A percentile compares a stretch with the other conserved stretches of the same genome.
These are phyloP conservation scores for Penicillium nordicum DNA, from an alignment of 2,329 filamentous ascomycete genomes.

Conservation along the genomic window DNA sequence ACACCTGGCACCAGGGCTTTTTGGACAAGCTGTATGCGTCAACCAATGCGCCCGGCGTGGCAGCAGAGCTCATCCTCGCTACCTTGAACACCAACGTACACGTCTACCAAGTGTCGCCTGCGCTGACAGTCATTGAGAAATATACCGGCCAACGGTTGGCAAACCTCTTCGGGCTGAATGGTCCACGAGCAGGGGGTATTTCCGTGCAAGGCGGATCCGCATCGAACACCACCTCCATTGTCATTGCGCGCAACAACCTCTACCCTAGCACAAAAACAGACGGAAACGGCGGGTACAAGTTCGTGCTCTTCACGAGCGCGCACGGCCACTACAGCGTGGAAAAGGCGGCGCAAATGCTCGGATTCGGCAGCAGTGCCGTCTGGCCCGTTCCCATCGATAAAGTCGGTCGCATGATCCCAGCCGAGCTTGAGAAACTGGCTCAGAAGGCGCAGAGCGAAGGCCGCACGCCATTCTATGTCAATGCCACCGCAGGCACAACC, in stretches of 20 bases:
- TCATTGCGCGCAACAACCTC: conserved; percentile 81
- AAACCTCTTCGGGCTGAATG: conserved; percentile 69
- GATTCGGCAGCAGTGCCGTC: conserved; percentile 73
- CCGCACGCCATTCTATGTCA: conserved; percentile 87
- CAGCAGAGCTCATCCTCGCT: conserved; percentile 78
- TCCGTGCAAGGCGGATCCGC: conserved; percentile 76
- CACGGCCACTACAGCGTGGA: conserved; percentile 95
- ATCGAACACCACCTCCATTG: conserved; percentile 79
- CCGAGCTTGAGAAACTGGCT: conserved; percentile 62
- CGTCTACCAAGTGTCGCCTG: conserved; percentile 90
- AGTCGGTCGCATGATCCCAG: conserved; percentile 66
- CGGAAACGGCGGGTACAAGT: conserved; percentile 63
- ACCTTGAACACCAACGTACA: conserved; percentile 91
- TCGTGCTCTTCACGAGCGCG: conserved; percentile 81
- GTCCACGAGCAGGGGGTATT: conserved; percentile 67
- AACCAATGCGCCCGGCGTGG: conserved; percentile 81
- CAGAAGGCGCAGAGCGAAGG: conserved; percentile 60
- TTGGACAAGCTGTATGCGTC: conserved; percentile 92
- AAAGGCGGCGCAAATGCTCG: conserved; percentile 88
- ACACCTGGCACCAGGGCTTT: conserved; percentile 98
- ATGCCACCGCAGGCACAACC: conserved; percentile 91
- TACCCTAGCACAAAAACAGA: conserved; percentile 72
- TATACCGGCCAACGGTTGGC: conserved; percentile 71
- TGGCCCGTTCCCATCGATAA: conserved; percentile 70
- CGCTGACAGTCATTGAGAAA: conserved; percentile 83